These are phyloP conservation scores for Hygrocybe punicea DNA, from an alignment of 768 basidiomycete species.

Conservation along the genomic window DNA sequence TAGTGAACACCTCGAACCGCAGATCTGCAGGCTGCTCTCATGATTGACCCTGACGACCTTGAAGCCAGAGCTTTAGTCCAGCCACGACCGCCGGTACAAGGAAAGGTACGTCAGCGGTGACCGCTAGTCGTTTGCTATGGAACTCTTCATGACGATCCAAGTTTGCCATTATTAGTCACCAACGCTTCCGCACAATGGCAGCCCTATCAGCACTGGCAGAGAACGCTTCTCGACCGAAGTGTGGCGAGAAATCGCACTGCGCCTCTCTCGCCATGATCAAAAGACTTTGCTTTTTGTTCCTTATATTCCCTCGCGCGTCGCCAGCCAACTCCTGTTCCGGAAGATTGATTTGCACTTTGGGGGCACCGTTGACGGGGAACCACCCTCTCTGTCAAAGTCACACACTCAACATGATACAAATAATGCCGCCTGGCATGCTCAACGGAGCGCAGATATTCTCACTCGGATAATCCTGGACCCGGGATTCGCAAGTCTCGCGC, in stretches of 20 bases:
- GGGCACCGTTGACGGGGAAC: constrained; percentile 29
- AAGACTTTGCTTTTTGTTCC: constrained; percentile 62
- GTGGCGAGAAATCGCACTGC: constrained; percentile 66
- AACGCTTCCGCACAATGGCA: constrained; percentile 44
- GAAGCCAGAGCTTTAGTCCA: constrained; percentile 52
- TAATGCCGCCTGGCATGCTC: constrained; percentile 47
- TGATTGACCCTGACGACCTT: constrained; percentile 62
- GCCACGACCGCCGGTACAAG: too few relatives aligned
- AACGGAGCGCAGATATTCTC: constrained; percentile 68
- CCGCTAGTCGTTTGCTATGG: too few relatives aligned
- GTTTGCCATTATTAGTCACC: background rate
- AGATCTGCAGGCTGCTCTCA: constrained; percentile 68
- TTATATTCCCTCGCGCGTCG: constrained; percentile 63
- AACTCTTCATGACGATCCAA: constrained; percentile 24
- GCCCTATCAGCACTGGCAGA: constrained; percentile 56
- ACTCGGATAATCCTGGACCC: constrained; percentile 61
- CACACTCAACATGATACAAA: too few relatives aligned
- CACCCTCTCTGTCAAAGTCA: too few relatives aligned
- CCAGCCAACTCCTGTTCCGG: constrained; percentile 63
- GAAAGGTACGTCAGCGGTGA: too few relatives aligned
- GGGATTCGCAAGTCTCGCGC: constrained; percentile 55
- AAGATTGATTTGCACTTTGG: constrained; percentile 61
- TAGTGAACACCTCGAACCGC: background rate
- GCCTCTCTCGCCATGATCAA: constrained; percentile 61
- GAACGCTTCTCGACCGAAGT: constrained; percentile 65